These are phyloP conservation scores for Candida qinlingensis DNA, from an alignment of 805 yeast species.

Conservation along the genomic window DNA sequence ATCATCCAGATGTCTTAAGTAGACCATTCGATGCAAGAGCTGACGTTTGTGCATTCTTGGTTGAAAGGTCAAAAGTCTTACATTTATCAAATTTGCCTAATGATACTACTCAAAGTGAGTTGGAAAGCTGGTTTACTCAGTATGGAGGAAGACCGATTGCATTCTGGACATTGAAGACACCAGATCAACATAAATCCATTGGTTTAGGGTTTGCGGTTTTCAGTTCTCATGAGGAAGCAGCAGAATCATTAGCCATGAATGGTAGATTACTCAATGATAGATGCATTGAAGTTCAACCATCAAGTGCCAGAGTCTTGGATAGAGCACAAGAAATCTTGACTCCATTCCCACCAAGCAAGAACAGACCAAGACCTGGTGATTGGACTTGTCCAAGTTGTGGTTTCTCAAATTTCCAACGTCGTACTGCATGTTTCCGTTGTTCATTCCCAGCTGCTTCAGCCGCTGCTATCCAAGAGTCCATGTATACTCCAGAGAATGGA, in stretches of 20 bases:
- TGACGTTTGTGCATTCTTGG: conserved; percentile 61
- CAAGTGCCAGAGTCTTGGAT: conserved; percentile 71
- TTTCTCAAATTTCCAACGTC: conserved; percentile 87
- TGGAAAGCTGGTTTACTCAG: conserved; percentile 88
- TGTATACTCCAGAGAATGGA: conserved; percentile 26
- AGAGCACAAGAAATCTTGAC: conserved; percentile 75
- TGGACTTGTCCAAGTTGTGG: conserved; percentile 99
- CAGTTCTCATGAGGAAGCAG: conserved; percentile 79
- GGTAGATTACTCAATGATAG: conserved; percentile 72
- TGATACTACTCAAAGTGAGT: conserved; percentile 86
- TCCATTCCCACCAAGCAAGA: conserved; percentile 80
- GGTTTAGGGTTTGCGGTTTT: conserved; percentile 83
- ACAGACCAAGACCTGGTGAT: conserved; percentile 93
- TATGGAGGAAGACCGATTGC: conserved; percentile 83
- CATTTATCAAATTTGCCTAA: conserved; percentile 75
- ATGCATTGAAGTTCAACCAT: conserved; percentile 81
- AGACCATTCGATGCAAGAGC: conserved; percentile 74
- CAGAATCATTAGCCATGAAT: conserved; percentile 70
- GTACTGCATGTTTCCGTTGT: conserved; percentile 92
- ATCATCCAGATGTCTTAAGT: conserved; percentile 51
- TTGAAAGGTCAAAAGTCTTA: conserved; percentile 73
- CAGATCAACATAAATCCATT: conserved; percentile 46
- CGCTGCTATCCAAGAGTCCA: conserved; percentile 61
- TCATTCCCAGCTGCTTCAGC: conserved; percentile 80
- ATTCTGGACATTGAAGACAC: conserved; percentile 79